phyloP scores from a whole-genome alignment of 192 early-diverging fungal species.

The Oehlia diaphana region DNA sequence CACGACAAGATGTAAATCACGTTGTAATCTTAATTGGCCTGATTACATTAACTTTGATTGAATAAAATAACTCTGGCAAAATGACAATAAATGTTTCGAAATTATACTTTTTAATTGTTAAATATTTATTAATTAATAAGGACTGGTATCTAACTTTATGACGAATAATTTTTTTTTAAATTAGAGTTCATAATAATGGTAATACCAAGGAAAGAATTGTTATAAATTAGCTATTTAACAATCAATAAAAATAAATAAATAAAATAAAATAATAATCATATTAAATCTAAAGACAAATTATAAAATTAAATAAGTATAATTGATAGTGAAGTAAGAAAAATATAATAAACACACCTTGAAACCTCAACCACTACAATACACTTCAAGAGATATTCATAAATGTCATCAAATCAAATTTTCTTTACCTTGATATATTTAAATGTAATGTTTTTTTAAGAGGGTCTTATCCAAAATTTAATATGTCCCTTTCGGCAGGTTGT shows the following conservation, averaged over 20 bases:
- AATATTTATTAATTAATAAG: background rate
- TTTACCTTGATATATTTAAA: background rate
- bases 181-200: background rate
- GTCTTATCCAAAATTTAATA: slow-evolving; percentile 75
- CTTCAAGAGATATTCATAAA: background rate
- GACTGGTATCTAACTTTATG: background rate
- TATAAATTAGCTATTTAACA: background rate
- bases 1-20: too few relatives aligned
- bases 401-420: background rate
- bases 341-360: background rate
- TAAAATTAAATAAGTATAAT: background rate
- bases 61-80: too few relatives aligned
- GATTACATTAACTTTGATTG: too few relatives aligned
- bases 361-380: background rate
- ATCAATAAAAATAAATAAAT: background rate
- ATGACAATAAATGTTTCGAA: too few relatives aligned
- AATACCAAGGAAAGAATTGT: background rate
- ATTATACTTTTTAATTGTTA: background rate
- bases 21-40: too few relatives aligned
- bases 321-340: background rate
- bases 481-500: slow-evolving; percentile 73
- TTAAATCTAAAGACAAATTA: background rate
- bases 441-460: slow-evolving; percentile 26
- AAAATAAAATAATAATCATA: background rate
- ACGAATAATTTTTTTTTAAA: background rate